These are phyloP conservation scores for Pseudogymnoascus sp. DNA, from an alignment of 2,329 filamentous ascomycete genomes.

Conservation along the genomic window DNA sequence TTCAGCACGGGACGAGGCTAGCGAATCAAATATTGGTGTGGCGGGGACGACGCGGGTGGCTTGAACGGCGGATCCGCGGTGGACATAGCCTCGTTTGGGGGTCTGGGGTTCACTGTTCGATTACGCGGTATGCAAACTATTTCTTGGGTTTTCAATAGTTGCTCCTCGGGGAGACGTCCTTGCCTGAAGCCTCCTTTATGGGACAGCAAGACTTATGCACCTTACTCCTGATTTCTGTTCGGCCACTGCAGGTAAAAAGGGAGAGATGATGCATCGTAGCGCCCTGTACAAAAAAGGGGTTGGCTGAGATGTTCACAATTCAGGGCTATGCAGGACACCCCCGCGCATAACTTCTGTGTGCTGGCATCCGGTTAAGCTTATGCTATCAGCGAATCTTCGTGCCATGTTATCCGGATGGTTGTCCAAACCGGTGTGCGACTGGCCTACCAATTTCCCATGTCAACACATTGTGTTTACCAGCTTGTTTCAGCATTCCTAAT, in stretches of 20 bases:
- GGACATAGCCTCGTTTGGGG: constrained; percentile 7
- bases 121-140: constrained; percentile 1
- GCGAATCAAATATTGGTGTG: constrained; percentile 9
- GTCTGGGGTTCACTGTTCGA: constrained; percentile 5
- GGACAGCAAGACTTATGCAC: constrained; percentile 4
- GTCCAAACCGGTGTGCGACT: neutral
- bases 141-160: neutral
- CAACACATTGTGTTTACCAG: constrained; percentile 1
- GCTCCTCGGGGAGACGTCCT: neutral
- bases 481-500: neutral
- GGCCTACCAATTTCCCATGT: constrained; percentile 9
- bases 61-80: constrained; percentile 4
- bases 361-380: constrained; percentile 6
- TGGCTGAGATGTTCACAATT: neutral
- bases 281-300: constrained; percentile 1
- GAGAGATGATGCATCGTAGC: neutral
- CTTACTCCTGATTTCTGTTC: neutral
- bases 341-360: neutral
- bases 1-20: neutral
- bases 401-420: neutral
- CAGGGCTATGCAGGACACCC: neutral
- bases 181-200: neutral
- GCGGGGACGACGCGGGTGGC: constrained; percentile 5
- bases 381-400: neutral
- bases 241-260: neutral